Evolutionary conservation across 1,284 basidiomycete species (phyloP).

Genomic region (Caloboletus firmus): DNA sequence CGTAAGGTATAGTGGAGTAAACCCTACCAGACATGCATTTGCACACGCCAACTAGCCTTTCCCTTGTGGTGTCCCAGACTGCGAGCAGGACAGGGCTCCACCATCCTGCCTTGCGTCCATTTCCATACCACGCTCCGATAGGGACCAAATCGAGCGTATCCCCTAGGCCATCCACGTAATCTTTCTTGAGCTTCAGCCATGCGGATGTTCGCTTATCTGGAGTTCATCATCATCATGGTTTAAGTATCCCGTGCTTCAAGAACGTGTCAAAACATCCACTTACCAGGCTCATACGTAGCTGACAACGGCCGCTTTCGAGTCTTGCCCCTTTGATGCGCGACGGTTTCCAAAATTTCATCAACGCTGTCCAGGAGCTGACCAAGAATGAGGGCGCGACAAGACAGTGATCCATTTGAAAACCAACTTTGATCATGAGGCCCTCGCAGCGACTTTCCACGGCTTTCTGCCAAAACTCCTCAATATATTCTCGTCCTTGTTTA

Average conservation of each 20-base stretch:
- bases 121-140: slow-evolving; percentile 87
- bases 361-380: slow-evolving; percentile 59
- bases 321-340: slow-evolving; percentile 36
- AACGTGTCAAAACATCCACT: slow-evolving; percentile 13
- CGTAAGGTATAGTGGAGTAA: not conserved
- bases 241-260: not conserved
- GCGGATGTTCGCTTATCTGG: slow-evolving; percentile 74
- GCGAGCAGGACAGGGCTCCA: slow-evolving; percentile 92
- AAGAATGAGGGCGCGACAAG: slow-evolving; percentile 9
- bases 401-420: slow-evolving; percentile 20
- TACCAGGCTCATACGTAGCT: slow-evolving; percentile 88
- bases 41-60: slow-evolving; percentile 77
- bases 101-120: slow-evolving; percentile 90
- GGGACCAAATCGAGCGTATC: slow-evolving; percentile 71
- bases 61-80: slow-evolving; percentile 71
- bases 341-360: slow-evolving; percentile 40
- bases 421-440: slow-evolving; percentile 91
- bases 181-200: slow-evolving; percentile 86
- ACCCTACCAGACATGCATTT: slow-evolving; percentile 80
- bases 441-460: slow-evolving; percentile 85
- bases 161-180: slow-evolving; percentile 65
- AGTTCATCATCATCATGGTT: not conserved
- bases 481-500: slow-evolving; percentile 56
- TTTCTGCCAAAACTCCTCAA: slow-evolving; percentile 79
- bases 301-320: slow-evolving; percentile 69